Base-by-base conservation (phyloP, 495 filamentous ascomycete genomes). In the Hypoxylon fragiforme region DNA sequence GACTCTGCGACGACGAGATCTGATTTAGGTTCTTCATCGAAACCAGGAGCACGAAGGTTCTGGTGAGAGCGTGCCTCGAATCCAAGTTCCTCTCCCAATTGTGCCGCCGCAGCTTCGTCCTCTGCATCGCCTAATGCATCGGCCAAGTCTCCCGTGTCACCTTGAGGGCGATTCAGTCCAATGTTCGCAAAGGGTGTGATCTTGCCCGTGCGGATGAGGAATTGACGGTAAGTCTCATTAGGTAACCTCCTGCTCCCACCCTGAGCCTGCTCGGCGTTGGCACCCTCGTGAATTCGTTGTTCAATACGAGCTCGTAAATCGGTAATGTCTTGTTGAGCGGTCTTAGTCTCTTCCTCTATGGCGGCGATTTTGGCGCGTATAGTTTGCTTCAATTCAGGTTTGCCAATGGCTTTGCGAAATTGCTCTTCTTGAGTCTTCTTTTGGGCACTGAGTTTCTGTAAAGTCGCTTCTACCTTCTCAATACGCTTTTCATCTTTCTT, bases 161-260 rank as follows among this genome's bases (percentile, higher is more conserved):
- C 82, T 31, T 76, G 75, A 11, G 75, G 73, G 14, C 73, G 68
- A 16, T 76, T 73, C 22, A 76, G 77, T 35, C 78, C 77, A 61
- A 92, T 79, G 43, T 84, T 85, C 2, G 91, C 86, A 51, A 98
- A 97, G 0, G 94, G 94, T 0, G 94, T 98, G 60, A 98, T 98
- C 70, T 97, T 96, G 44, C 94, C 94, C 0, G 92, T 98, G 4
- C 94, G 82, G 26, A 98, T 92, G 40, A 98, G 80, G 67, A 90
- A 97, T 21, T 95, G 91, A 39, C 92, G 81, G 43, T 88, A 83
- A 11, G 80, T 90, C 72, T 97, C 94, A 59, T 86, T 85, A 12
- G 88, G 83, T 51, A 91, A 68, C 44, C 80, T 82, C 9, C 68
- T 62, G 14, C 65, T 69, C 13, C 65, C 53, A 16, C 75, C 70